Evolutionary conservation across 345 rosid species (phyloP).

Genomic region (sweet orange (Citrus sinensis)): DNA sequence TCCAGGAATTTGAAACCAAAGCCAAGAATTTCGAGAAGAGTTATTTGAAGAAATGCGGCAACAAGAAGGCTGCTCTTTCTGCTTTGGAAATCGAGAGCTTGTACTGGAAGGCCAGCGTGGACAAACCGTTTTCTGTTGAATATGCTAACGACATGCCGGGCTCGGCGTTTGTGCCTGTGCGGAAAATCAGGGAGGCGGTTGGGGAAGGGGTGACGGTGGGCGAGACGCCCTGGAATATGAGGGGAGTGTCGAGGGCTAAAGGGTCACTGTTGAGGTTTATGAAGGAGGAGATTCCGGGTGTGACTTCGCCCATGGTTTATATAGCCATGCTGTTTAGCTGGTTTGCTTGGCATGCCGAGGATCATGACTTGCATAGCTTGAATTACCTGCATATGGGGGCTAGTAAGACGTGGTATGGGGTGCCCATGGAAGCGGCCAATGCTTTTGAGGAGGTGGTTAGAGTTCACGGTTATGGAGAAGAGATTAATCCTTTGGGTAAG

Average conservation of each 20-base stretch:
- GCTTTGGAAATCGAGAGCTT: constrained; percentile 81
- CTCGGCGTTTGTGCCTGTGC: constrained; percentile 68
- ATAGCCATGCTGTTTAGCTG: constrained; percentile 97
- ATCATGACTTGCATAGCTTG: constrained; percentile 95
- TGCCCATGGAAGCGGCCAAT: constrained; percentile 84
- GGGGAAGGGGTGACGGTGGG: constrained; percentile 70
- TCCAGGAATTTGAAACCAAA: constrained; percentile 84
- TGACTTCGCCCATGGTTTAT: constrained; percentile 96
- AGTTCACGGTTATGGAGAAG: constrained; percentile 92
- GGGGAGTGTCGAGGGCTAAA: constrained; percentile 85
- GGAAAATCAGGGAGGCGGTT: constrained; percentile 35
- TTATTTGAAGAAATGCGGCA: constrained; percentile 59
- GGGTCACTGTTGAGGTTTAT: constrained; percentile 89
- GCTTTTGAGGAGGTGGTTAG: constrained; percentile 97
- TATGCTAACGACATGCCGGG: constrained; percentile 99
- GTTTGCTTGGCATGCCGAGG: constrained; percentile 99
- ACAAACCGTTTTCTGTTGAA: constrained; percentile 91
- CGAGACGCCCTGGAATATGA: constrained; percentile 96
- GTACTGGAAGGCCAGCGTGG: constrained; percentile 92
- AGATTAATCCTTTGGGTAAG: constrained; percentile 95
- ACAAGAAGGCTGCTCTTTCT: constrained; percentile 56
- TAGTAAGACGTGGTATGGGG: constrained; percentile 97
- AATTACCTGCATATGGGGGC: constrained; percentile 98
- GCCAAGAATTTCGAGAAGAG: constrained; percentile 71
- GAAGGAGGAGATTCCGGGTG: constrained; percentile 99